These are phyloP conservation scores for Cystofilobasidium bisporidii DNA, from an alignment of 768 basidiomycete species.

Conservation along the genomic window DNA sequence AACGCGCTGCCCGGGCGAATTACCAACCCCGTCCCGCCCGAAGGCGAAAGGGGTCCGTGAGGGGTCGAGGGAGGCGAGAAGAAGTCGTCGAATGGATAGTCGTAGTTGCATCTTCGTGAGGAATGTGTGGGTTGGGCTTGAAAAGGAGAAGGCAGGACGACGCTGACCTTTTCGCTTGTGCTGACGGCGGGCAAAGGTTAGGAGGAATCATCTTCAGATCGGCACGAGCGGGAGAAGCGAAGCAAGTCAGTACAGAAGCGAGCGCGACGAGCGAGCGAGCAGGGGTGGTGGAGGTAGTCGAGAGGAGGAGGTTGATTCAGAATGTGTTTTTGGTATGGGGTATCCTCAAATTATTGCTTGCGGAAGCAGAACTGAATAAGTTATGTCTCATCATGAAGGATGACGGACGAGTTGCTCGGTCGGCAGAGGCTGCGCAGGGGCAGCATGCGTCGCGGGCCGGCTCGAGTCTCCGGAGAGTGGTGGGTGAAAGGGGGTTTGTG, in stretches of 20 bases:
- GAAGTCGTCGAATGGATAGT: conserved; percentile 9
- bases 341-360: conserved; percentile 13
- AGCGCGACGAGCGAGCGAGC: neutral
- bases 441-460: no score
- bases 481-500: no score
- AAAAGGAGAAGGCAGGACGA: neutral
- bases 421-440: neutral
- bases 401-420: neutral
- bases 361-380: conserved; percentile 10
- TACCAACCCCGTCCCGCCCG: neutral
- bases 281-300: neutral
- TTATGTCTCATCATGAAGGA: neutral
- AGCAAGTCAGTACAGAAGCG: neutral
- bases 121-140: neutral
- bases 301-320: neutral
- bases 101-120: neutral
- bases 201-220: neutral
- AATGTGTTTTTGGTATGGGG: conserved; percentile 7
- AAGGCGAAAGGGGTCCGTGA: neutral
- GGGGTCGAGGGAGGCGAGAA: neutral
- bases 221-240: neutral
- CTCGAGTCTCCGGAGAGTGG: no score
- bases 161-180: neutral
- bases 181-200: neutral
- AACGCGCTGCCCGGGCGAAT: conserved; percentile 2